A percentile compares a stretch with the other conserved stretches of the same genome.
Conservation (phyloP, 2,329 filamentous ascomycete species). For the Chaetoscypha palmicola region DNA sequence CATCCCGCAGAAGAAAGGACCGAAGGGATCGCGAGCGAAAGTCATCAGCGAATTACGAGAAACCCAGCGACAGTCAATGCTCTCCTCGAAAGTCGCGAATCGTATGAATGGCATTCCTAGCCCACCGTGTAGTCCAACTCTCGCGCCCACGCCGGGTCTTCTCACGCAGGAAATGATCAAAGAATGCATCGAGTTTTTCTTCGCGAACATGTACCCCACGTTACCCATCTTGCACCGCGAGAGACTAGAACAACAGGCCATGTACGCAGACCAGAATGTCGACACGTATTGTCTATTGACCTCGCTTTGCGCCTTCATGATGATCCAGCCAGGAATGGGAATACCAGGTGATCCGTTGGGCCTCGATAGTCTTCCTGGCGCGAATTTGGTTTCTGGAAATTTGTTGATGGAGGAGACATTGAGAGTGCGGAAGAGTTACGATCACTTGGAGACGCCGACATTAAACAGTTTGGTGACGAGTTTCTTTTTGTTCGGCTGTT, state of each 20-base stretch:
- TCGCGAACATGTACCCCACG: slow-evolving; percentile 57
- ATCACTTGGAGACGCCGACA: slow-evolving; percentile 50
- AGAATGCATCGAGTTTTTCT: slow-evolving; percentile 61
- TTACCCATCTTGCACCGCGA: slow-evolving; percentile 56
- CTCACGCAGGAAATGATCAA: slow-evolving; percentile 57
- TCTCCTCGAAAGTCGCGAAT: slow-evolving; percentile 54
- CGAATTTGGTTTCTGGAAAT: slow-evolving; percentile 56
- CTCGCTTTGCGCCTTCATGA: slow-evolving; percentile 59
- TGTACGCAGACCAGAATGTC: slow-evolving; percentile 54
- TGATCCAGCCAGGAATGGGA: slow-evolving; percentile 62
- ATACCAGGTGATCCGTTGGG: slow-evolving; percentile 52
- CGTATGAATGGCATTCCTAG: slow-evolving; percentile 49
- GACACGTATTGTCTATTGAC: slow-evolving; percentile 59
- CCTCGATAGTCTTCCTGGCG: slow-evolving; percentile 47
- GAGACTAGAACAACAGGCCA: slow-evolving; percentile 49
- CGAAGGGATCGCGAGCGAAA: slow-evolving; percentile 67
- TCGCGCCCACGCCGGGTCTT: slow-evolving; percentile 52
- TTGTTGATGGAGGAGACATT: slow-evolving; percentile 61
- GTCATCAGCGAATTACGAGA: slow-evolving; percentile 68
- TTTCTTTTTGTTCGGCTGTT: slow-evolving; percentile 69
- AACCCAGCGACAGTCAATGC: slow-evolving; percentile 58
- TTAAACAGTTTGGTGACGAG: slow-evolving; percentile 61
- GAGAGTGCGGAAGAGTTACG: slow-evolving; percentile 56
- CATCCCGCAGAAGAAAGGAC: slow-evolving; percentile 69
- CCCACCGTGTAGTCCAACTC: slow-evolving; percentile 39